Conservation (phyloP, 257 asterid genomes). For the Misopates orontium region DNA sequence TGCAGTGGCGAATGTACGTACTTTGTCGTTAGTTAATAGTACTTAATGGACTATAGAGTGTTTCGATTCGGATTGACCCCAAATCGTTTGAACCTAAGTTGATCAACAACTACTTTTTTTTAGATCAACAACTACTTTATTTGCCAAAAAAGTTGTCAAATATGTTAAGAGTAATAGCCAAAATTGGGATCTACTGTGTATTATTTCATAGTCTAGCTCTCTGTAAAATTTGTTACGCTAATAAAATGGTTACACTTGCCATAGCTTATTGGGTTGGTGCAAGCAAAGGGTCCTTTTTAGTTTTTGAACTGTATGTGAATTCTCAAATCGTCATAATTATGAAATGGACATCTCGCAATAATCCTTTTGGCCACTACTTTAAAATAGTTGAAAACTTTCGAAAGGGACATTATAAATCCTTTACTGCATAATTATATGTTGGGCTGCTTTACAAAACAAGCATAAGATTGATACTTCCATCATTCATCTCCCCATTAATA, state of each 20-base stretch:
- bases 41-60: no score
- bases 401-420: constrained; percentile 35
- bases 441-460: constrained; percentile 25
- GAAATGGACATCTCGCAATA: constrained; percentile 47
- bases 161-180: no score
- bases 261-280: background rate
- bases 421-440: constrained; percentile 26
- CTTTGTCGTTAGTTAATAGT: no score
- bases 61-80: no score
- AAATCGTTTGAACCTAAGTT: no score
- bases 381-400: constrained; percentile 33
- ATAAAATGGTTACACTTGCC: constrained; percentile 1
- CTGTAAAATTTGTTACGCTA: background rate
- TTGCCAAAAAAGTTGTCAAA: no score
- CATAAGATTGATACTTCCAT: constrained; percentile 19
- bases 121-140: no score
- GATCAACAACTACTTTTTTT: no score
- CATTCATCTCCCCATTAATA: constrained; percentile 8
- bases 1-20: no score
- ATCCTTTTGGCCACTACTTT: constrained; percentile 45
- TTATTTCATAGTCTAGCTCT: background rate
- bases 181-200: background rate
- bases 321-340: constrained; percentile 40
- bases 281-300: constrained; percentile 20
- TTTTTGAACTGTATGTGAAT: constrained; percentile 26